Percentiles rank a stretch among this genome's conserved stretches.
Evolutionary conservation across 768 basidiomycete species (phyloP).

Genomic region (Suillus clintonianus): DNA sequence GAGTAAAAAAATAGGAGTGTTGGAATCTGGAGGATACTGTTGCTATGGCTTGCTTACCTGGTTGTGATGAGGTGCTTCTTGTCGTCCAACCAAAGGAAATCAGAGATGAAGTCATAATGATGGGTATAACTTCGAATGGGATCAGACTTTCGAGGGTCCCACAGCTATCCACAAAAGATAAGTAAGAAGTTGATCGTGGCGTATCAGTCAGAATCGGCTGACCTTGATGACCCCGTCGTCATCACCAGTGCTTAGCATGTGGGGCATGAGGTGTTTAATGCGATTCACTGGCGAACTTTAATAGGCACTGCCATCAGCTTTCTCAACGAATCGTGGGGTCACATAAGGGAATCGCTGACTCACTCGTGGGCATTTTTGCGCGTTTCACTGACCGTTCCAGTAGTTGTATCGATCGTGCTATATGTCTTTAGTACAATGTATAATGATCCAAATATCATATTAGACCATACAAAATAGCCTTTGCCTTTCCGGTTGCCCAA

Average conservation of each 20-base stretch:
- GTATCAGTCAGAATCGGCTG: constrained; percentile 12
- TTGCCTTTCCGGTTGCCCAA: constrained; percentile 83
- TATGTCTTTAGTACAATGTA: constrained; percentile 15
- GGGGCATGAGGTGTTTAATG: constrained; percentile 67
- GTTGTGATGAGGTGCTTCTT: constrained; percentile 86
- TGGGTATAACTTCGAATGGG: constrained; percentile 72
- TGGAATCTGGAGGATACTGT: background rate
- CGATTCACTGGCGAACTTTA: constrained; percentile 84
- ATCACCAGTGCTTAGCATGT: constrained; percentile 83
- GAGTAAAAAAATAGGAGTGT: background rate
- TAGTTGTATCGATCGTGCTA: constrained; percentile 69
- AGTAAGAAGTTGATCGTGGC: background rate
- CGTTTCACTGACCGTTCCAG: constrained; percentile 52
- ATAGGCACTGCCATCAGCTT: constrained; percentile 30
- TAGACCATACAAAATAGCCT: constrained; percentile 67
- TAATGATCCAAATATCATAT: background rate
- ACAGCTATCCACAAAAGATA: constrained; percentile 55
- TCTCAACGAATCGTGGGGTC: constrained; percentile 24
- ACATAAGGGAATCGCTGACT: constrained; percentile 30
- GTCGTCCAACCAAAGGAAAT: constrained; percentile 84
- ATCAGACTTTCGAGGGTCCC: constrained; percentile 80
- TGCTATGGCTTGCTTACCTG: constrained; percentile 53
- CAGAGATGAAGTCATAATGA: constrained; percentile 94
- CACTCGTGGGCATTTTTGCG: constrained; percentile 66
- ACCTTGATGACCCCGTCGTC: constrained; percentile 96